phyloP scores from a whole-genome alignment of 495 filamentous ascomycete genomes.

The Neurospora sp. region DNA sequence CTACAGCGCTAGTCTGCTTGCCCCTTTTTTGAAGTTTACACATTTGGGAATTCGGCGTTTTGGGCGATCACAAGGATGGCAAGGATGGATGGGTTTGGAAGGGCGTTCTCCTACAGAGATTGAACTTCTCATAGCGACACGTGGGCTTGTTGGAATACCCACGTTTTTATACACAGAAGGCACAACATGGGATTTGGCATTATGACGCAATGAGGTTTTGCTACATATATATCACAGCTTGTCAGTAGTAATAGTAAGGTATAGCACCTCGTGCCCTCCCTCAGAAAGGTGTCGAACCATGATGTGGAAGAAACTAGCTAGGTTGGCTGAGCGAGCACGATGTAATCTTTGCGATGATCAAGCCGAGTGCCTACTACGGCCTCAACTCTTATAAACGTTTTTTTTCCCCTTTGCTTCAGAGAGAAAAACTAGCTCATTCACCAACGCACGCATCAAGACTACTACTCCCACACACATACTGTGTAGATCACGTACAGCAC shows the following conservation, averaged over 20 bases:
- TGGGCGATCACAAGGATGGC: not conserved
- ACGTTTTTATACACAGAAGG: not conserved
- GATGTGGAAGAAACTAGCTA: not conserved
- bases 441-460: not conserved
- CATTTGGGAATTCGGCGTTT: not conserved
- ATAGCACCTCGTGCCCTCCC: not conserved
- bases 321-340: not conserved
- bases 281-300: not conserved
- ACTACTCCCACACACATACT: not conserved
- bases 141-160: not conserved
- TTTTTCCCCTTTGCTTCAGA: not conserved
- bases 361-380: not conserved
- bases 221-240: not conserved
- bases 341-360: not conserved
- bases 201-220: not conserved
- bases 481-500: not conserved
- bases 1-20: not conserved
- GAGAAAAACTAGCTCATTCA: too few species aligned
- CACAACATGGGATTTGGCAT: not conserved
- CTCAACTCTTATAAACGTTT: not conserved
- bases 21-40: not conserved
- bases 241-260: not conserved
- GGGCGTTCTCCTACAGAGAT: not conserved
- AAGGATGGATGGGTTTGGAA: not conserved
- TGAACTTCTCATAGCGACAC: not conserved